Base-by-base conservation (phyloP, 148 eudicot species). In the Vaccinium macrocarpon region DNA sequence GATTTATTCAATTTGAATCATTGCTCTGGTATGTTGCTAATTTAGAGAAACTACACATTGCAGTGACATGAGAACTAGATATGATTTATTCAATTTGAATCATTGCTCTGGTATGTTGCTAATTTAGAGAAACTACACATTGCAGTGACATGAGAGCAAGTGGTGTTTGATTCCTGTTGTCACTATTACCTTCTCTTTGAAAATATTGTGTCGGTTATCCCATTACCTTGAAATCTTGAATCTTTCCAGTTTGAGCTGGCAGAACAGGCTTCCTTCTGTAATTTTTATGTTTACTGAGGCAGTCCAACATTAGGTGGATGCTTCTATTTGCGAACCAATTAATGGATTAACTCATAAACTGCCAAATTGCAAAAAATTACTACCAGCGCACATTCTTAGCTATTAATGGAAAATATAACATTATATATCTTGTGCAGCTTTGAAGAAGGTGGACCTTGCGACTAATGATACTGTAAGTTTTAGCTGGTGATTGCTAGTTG, bases 391-490 rank as follows among this genome's bases (percentile, higher is more conserved):
- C 46, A n/a, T 79, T 50, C 50, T 68, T 51, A 82, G 64, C 56
- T 13, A 61, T 51, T 50, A 49, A n/a, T 59, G 6, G 53, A 16
- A 32, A 75, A 46, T 79, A 85, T 48, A 48, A 35, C 52, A 79
- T 8, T 80, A 78, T 46, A 50, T 83, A 16, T 27, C 84, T 82
- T 13, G 6, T 80, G 57, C 95, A 92, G 98, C 93, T 82, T 75
- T 53, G 27, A 88, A 84, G 89, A 88, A 84, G 84, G 84, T 57
- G 48, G 89, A 89, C 82, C 35, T 79, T 78, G 81, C 88, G 76
- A 83, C 89, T 55, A 82, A 86, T 82, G 82, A 88, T 85, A 73
- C 48, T 90, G 98, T 93, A 86, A 86, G 90, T 84, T 85, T 35
- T 35, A 35, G 38, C 38, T 23, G n/a, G 56, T 32, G 27, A 52